A percentile compares a stretch with the other conserved stretches of the same genome.
Conservation (phyloP, 331 rosid species). For the Cydonia oblonga region DNA sequence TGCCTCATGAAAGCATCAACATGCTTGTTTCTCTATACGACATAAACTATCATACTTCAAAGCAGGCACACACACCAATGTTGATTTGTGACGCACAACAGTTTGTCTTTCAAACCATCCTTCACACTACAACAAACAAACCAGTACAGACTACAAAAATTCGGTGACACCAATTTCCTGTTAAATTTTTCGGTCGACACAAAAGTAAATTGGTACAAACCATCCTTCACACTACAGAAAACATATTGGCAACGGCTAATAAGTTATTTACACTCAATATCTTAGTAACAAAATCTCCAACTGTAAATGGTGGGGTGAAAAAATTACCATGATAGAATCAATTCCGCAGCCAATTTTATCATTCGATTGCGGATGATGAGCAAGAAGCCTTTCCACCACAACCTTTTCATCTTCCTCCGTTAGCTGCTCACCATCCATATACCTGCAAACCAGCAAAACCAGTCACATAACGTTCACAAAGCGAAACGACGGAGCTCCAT, state of each 20-base stretch:
- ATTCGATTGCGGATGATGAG: conserved; percentile 61
- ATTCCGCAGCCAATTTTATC: conserved; percentile 90
- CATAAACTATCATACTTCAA: not conserved
- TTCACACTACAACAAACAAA: not conserved
- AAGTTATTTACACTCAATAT: not conserved
- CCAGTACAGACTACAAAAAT: not conserved
- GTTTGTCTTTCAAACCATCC: not conserved
- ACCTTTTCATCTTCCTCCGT: conserved; percentile 49
- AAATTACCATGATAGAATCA: conserved; percentile 66
- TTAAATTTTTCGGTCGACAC: not conserved
- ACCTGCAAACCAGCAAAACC: conserved; percentile 23
- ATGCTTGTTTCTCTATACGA: not conserved
- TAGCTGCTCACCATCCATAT: conserved; percentile 56
- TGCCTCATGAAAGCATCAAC: not conserved
- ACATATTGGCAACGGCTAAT: not conserved
- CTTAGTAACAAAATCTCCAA: not conserved
- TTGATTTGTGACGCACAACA: not conserved
- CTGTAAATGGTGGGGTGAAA: not conserved
- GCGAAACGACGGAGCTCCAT: not conserved
- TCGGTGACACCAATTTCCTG: not conserved
- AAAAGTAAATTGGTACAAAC: no score
- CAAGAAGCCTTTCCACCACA: conserved; percentile 61
- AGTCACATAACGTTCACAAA: not conserved
- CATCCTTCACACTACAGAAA: not conserved
- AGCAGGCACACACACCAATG: not conserved